Evolutionary conservation across 768 basidiomycete genomes (phyloP).

Genomic region (Lactarius psammicola): DNA sequence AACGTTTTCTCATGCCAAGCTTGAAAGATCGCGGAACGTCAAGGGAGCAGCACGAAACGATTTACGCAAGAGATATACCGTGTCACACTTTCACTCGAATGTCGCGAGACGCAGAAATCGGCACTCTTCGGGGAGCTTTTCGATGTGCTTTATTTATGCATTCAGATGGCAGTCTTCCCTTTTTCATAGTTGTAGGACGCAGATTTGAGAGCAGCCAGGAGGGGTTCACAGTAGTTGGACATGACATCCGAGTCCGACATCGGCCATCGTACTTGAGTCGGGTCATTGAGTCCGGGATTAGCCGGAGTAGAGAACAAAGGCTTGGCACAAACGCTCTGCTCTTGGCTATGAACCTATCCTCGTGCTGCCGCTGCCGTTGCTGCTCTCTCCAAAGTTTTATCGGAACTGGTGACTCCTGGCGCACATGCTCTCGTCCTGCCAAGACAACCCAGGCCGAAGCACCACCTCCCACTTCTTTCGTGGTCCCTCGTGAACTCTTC

Average conservation of each 20-base stretch:
- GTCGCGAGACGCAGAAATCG: constrained; percentile 72
- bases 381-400: background rate
- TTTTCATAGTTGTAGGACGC: constrained; percentile 73
- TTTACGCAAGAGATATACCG: constrained; percentile 53
- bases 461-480: background rate
- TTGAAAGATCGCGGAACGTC: constrained; percentile 38
- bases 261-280: background rate
- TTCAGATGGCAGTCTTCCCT: constrained; percentile 76
- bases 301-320: background rate
- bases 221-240: constrained; percentile 77
- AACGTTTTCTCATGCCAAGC: constrained; percentile 84
- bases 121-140: constrained; percentile 80
- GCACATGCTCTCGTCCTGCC: background rate
- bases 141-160: constrained; percentile 75
- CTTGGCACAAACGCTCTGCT: background rate
- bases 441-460: no score
- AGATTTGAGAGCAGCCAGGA: constrained; percentile 79
- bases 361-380: background rate
- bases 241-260: constrained; percentile 39
- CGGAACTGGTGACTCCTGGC: background rate
- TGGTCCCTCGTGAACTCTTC: background rate
- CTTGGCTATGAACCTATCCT: background rate
- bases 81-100: constrained; percentile 87
- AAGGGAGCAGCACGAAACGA: background rate
- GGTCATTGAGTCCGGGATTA: background rate